Evolutionary conservation across 179 eudicot species (phyloP), one percentile per base, ranked within the genome.

Genomic region (Sideroxylon spinosum): DNA sequence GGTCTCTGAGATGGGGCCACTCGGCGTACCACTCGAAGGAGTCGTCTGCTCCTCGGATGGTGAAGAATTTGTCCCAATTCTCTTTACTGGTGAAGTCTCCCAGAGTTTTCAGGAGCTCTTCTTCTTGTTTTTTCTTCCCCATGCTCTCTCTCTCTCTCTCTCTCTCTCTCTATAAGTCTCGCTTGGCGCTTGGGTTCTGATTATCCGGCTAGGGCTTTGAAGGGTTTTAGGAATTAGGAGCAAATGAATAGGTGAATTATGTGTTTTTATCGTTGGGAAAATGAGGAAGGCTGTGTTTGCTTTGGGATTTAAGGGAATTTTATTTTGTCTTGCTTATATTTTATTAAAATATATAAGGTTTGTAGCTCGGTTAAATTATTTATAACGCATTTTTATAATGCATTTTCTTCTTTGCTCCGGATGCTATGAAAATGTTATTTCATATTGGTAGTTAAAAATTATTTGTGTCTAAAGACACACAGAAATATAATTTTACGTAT

Each of bases 1-100:
- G 81, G 11, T 78, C 85, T 55, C 82, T 79, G 79, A 93, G 93
- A 76, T 90, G 90, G 68, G 90, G 86, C 98, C 98, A 95, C 79
- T 93, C 98, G 64, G 97, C 95, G 82, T 95, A 95, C 98, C 98
- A 95, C 82, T 95, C 98, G 88, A 95, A 95, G 13, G 95, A 71
- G 73, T 91, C 93, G 20, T 85, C 89, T 52, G 72, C 29, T 72
- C 98, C 98, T 62, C 90, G 75, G 57, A 93, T 85, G 16, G 85
- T 93, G 89, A 91, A 94, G 87, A 94, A 93, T 37, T 93, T 86
- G 85, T 94, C 98, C 98, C 97, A 94, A 37, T 94, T 94, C 59
- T 91, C 93, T 49, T 90, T 89, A 86, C 92, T 88, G 0, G 97
- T 94, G 92, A 94, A 94, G 76, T 94, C 98, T 1, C 82, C 90